Evolutionary conservation across 169 alveolate genomes (phyloP), one percentile per base, ranked within the genome.

Genomic region (Plasmodium yoelii): DNA sequence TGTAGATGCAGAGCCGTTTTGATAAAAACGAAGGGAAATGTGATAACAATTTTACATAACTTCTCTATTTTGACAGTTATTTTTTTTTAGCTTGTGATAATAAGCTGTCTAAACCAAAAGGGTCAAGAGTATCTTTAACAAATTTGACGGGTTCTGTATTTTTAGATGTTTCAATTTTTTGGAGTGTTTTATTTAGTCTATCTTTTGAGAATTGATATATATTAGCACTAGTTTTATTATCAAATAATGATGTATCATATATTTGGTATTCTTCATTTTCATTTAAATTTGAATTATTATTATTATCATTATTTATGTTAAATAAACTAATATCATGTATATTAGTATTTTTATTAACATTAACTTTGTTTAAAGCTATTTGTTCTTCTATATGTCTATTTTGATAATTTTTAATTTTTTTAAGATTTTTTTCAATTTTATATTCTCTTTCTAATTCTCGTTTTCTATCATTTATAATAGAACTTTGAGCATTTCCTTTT

Each of bases 61-160:
- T n/a, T n/a, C n/a, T n/a, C n/a, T n/a, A n/a, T n/a, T n/a, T n/a
- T n/a, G 28, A 26, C 12, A 13, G 73, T 56, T 80, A 56, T 26
- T 94, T 94, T 71, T 95, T 94, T 88, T 94, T 94, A 47, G 97
- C 97, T 70, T 94, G 93, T 55, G 96, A 96, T 26, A 96, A 92
- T 44, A 96, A 93, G 55, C 94, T 92, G 73, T 94, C 97, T 64
- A 96, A 84, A 22, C 98, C 98, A 70, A 96, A 96, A 34, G 98
- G 98, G 68, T 96, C 98, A 7, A 97, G 57, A 13, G 91, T 89
- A 53, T 95, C 97, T 92, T 95, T 94, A 42, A 91, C 87, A 87
- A 95, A 96, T 88, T 95, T 97, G 55, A 96, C 97, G 2, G 98
- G 98, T n/a, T 95, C 95, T 10, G 96, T 90, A 42, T 96, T 89